Base-by-base conservation (phyloP, 495 filamentous ascomycete genomes). In the Apodospora peruviana region DNA sequence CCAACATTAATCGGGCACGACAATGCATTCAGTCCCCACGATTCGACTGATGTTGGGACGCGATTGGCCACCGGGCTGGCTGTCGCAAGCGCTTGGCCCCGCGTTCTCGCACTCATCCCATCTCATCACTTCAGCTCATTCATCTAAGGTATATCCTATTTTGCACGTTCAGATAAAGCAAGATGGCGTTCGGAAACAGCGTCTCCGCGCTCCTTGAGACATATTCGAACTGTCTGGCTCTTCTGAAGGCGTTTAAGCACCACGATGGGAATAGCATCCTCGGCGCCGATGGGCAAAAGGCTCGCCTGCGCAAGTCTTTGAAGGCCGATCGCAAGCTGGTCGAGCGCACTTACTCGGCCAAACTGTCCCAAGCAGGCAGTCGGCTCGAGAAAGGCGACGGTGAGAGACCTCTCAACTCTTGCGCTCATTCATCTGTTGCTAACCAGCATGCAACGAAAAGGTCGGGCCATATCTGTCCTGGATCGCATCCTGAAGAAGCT, bases 141-240 rank as follows among this genome's bases (percentile, higher is more conserved):
- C n/a, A n/a, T n/a, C n/a, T n/a, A n/a, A n/a, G n/a, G n/a, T n/a
- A n/a, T n/a, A n/a, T n/a, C n/a, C n/a, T n/a, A n/a, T n/a, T n/a
- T n/a, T n/a, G n/a, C n/a, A n/a, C n/a, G n/a, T n/a, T n/a, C n/a
- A n/a, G n/a, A n/a, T n/a, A n/a, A n/a, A n/a, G n/a, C 12, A 52
- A 40, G 11, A 65, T 65, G 62, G 56, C 42, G 7, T 68, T 69
- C 42, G 48, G 53, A 40, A 56, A 59, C n/a, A 56, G 56, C 34
- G 55, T 69, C 23, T 34, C 29, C 18, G 44, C 64, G 17, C 47
- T 69, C 3, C 46, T 69, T 4, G 59, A 64, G 36, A 65, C 64
- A 8, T 69, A 69, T 37, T 60, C 64, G 4, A 66, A 64, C 32
- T 69, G 66, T 47, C 48, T 67, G 11, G 52, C 58, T 1, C 58